Evolutionary conservation across 2,329 filamentous ascomycete genomes (phyloP).

Genomic region (Alternaria novae-zelandiae): DNA sequence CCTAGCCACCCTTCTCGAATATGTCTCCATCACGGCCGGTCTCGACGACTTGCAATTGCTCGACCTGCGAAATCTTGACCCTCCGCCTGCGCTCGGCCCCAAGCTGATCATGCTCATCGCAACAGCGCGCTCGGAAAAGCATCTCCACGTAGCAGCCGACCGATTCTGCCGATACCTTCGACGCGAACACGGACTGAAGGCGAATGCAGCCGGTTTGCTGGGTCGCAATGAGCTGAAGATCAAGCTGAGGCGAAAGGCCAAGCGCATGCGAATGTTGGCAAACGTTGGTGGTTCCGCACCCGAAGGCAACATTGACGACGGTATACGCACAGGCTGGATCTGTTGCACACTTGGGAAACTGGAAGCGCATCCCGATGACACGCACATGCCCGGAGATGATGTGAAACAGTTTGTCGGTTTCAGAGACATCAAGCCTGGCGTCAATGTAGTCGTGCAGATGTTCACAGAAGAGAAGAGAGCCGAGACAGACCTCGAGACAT

Average conservation of each 20-base stretch:
- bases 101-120: conserved; percentile 93
- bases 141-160: conserved; percentile 89
- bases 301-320: conserved; percentile 74
- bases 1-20: conserved; percentile 74
- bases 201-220: conserved; percentile 84
- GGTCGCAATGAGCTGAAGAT: conserved; percentile 91
- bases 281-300: conserved; percentile 63
- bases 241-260: conserved; percentile 79
- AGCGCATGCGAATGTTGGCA: conserved; percentile 80
- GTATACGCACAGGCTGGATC: conserved; percentile 92
- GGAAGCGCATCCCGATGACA: conserved; percentile 58
- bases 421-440: conserved; percentile 63
- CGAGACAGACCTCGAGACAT: conserved; percentile 69
- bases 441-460: conserved; percentile 72
- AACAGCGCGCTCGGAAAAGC: conserved; percentile 89
- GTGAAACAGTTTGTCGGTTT: conserved; percentile 76
- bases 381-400: conserved; percentile 35
- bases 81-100: conserved; percentile 83
- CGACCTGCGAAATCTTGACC: conserved; percentile 83
- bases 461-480: conserved; percentile 73
- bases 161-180: conserved; percentile 87
- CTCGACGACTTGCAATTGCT: conserved; percentile 81
- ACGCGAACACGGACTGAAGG: conserved; percentile 71
- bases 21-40: conserved; percentile 83
- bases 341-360: conserved; percentile 86